These are phyloP conservation scores for Amanita inopinata DNA, from an alignment of 768 basidiomycete species.

Conservation along the genomic window DNA sequence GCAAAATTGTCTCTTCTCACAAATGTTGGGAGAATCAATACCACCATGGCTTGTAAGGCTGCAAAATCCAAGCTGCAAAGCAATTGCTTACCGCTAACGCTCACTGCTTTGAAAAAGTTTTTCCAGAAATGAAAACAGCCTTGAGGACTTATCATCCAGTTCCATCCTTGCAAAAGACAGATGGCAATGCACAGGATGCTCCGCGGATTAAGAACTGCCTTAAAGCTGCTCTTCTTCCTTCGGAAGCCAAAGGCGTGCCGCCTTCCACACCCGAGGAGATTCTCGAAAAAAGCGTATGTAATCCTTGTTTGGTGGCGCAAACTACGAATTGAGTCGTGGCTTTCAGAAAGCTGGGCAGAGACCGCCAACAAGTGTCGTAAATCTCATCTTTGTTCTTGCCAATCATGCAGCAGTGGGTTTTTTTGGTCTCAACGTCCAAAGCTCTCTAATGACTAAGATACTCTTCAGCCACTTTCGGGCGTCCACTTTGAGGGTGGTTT, in stretches of 20 bases:
- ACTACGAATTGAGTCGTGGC: constrained; percentile 8
- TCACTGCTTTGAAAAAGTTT: constrained; percentile 41
- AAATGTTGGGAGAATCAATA: constrained; percentile 88
- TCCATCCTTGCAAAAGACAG: constrained; percentile 82
- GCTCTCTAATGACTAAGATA: constrained; percentile 8
- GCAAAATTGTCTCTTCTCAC: constrained; percentile 79
- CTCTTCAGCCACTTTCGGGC: constrained; percentile 43
- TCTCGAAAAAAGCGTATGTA: constrained; percentile 51
- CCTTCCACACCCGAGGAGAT: constrained; percentile 74
- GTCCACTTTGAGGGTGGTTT: constrained; percentile 67
- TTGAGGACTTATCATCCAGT: constrained; percentile 85
- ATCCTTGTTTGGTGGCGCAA: neutral
- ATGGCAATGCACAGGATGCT: constrained; percentile 83
- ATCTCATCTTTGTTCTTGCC: constrained; percentile 76
- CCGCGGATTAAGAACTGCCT: constrained; percentile 88
- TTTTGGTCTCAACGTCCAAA: constrained; percentile 2
- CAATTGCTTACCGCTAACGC: constrained; percentile 6
- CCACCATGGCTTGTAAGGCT: constrained; percentile 76
- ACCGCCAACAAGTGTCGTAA: constrained; percentile 81
- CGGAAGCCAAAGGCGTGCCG: constrained; percentile 53
- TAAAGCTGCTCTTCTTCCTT: constrained; percentile 68
- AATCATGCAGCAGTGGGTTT: constrained; percentile 64
- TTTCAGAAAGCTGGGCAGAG: constrained; percentile 43
- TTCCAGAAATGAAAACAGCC: constrained; percentile 90
- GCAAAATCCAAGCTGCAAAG: neutral